phyloP scores from a whole-genome alignment of 2,329 filamentous ascomycete species.

The Penicillium sp. region DNA sequence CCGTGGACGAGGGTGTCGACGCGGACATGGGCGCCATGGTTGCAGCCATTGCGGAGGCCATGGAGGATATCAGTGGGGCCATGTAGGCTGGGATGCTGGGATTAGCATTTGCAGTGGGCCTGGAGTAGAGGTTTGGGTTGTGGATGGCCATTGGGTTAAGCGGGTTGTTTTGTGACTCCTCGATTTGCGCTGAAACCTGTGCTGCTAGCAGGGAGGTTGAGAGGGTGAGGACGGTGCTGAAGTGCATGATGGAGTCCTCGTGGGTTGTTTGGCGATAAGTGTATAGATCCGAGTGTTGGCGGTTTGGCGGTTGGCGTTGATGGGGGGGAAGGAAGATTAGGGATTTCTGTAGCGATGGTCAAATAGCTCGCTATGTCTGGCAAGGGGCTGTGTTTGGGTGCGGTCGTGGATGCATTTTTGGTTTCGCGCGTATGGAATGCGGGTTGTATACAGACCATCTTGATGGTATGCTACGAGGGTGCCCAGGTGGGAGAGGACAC shows the following conservation, averaged over 20 bases:
- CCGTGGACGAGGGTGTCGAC: neutral
- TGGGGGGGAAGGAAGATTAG: neutral
- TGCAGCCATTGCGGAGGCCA: neutral
- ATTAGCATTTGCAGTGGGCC: neutral
- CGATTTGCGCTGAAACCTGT: constrained; percentile 3
- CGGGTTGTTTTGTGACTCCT: neutral
- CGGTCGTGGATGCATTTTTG: constrained; percentile 8
- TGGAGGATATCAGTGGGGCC: neutral
- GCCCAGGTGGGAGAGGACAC: neutral
- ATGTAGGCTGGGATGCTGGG: neutral
- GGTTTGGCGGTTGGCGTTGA: neutral
- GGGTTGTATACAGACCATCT: constrained; percentile 2
- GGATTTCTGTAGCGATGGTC: neutral
- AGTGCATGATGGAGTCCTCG: constrained; percentile 13
- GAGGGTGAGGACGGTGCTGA: constrained; percentile 15
- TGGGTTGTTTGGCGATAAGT: neutral
- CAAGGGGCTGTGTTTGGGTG: constrained; percentile 2
- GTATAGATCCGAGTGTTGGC: neutral
- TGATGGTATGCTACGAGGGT: neutral
- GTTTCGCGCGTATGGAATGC: constrained; percentile 10
- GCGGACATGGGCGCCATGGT: neutral
- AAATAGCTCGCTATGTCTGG: neutral
- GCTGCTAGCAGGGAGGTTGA: constrained; percentile 14
- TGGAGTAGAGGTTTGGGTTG: neutral
- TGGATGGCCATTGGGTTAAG: neutral